Evolutionary conservation across 495 filamentous ascomycete genomes (phyloP).

Genomic region (Hypoxylon subgilvum): DNA sequence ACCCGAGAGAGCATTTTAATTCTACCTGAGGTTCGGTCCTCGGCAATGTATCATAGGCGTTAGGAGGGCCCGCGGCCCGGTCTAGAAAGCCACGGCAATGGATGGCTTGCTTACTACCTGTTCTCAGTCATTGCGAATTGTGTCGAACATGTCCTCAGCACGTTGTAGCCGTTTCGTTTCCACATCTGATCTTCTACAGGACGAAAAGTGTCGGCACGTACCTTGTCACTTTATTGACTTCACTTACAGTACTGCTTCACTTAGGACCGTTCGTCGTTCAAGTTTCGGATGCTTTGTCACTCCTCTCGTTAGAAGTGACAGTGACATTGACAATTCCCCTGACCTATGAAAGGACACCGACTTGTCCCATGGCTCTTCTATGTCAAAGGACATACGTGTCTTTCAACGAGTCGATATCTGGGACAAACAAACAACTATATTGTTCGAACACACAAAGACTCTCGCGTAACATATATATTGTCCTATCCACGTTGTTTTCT

Average conservation of each 20-base stretch:
- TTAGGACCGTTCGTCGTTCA: neutral
- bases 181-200: neutral
- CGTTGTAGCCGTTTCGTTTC: conserved; percentile 1
- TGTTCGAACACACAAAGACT: conserved; percentile 5
- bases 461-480: neutral
- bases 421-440: conserved; percentile 2
- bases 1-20: conserved; percentile 17
- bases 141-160: conserved; percentile 1
- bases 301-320: conserved; percentile 1
- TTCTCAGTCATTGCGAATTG: conserved; percentile 9
- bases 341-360: neutral
- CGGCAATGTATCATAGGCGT: conserved; percentile 45
- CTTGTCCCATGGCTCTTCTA: neutral
- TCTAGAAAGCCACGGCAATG: conserved; percentile 30
- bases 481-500: too few relatives aligned
- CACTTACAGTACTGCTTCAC: conserved; percentile 1
- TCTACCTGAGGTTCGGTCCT: conserved; percentile 19
- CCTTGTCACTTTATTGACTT: neutral
- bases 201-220: neutral
- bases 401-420: neutral
- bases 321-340: conserved; percentile 12
- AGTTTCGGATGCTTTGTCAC: neutral
- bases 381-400: neutral
- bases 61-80: conserved; percentile 39
- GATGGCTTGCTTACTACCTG: conserved; percentile 20